Evolutionary conservation across 2,329 filamentous ascomycete genomes (phyloP), one percentile per base, ranked within the genome.

Genomic region (Didymosphaeria variabile): DNA sequence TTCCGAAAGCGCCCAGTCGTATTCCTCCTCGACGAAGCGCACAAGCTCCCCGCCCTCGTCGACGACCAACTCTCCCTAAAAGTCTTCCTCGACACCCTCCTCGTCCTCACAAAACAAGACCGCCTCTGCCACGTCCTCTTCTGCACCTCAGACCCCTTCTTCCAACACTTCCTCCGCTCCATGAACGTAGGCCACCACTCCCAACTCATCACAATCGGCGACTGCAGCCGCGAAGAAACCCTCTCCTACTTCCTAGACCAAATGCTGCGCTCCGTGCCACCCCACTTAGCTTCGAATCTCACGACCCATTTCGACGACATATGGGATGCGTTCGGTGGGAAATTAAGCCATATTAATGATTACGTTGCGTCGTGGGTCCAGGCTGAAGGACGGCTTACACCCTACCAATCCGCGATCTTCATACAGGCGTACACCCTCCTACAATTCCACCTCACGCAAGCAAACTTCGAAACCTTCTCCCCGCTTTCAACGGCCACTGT

Each of bases 1-100:
- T 50, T 50, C 47, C n/a, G 31, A 36, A 50, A 50, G n/a, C 47
- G 47, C 15, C 47, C 47, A 8, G n/a, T 50, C 29, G 19, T 50
- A 8, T 50, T 50, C 47, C 10, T 50, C 1, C 29, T 50, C 15
- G 47, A 50, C 13, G 47, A 50, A 50, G 47, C 47, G n/a, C 31
- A 50, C 29, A 50, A 50, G 47, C 47, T 50, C 6, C 47, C 47
- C 29, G 47, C 47, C 1, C 31, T 50, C 15, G 47, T 50, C 9
- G 9, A 31, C 17, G 47, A 50, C n/a, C 47, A 31, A 19, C 31
- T 50, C 4, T 32, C 26, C 29, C 29, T 50, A 8, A 50, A 50
- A 50, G 47, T 50, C 17, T 50, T 50, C 29, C 47, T 50, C 13
- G 47, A 50, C n/a, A 34, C 47, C 10, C 47, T 50, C 29, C 29